Conservation (phyloP, 1,139 yeast species). For the Dujonia santamariae region DNA sequence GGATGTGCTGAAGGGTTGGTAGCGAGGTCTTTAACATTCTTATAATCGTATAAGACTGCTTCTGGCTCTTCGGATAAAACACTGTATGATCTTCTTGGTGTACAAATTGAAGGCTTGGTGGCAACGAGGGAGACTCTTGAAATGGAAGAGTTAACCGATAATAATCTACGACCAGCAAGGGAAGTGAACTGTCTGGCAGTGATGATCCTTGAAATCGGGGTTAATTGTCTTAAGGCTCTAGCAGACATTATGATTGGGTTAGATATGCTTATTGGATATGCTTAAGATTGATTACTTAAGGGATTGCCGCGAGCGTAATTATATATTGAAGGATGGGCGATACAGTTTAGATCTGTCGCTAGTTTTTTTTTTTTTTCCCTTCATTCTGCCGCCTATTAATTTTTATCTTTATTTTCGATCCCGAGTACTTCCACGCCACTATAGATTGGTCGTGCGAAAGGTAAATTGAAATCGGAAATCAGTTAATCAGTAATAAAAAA, state of each 20-base stretch:
- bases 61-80: constrained; percentile 32
- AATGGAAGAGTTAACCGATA: background rate
- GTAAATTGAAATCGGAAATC: too few relatives aligned
- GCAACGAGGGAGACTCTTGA: constrained; percentile 1
- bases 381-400: background rate
- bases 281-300: too few relatives aligned
- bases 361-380: too few relatives aligned
- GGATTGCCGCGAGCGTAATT: too few relatives aligned
- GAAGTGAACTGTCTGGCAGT: background rate
- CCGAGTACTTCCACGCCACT: background rate
- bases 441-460: background rate
- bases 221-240: constrained; percentile 2
- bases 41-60: constrained; percentile 55
- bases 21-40: constrained; percentile 51
- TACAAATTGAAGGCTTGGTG: background rate
- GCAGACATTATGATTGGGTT: too few relatives aligned
- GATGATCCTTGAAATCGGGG: background rate
- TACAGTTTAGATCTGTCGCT: too few relatives aligned
- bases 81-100: constrained; percentile 20
- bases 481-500: too few relatives aligned
- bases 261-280: too few relatives aligned
- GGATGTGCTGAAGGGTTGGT: constrained; percentile 33
- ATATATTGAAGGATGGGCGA: too few relatives aligned
- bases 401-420: constrained; percentile 1
- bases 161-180: background rate